A percentile compares a stretch with the other conserved stretches of the same genome.
Conservation (phyloP, 1,139 yeast genomes). For the Eremothecium coryli region DNA sequence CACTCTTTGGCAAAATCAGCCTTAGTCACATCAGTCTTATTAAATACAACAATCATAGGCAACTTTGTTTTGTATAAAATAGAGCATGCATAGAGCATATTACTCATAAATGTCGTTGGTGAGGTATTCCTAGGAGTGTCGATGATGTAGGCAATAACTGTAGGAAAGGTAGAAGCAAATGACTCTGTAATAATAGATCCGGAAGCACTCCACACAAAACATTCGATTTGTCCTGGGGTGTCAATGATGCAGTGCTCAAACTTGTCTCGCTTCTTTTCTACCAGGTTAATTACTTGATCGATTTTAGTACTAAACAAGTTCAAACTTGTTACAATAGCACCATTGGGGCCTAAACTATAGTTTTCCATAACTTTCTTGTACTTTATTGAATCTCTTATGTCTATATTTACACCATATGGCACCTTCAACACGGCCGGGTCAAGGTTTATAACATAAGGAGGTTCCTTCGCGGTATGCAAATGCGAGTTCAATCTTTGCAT, state of each 20-base stretch:
- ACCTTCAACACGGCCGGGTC: conserved; percentile 94
- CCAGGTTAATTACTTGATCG: conserved; percentile 82
- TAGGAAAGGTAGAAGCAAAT: conserved; percentile 91
- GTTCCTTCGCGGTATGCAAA: conserved; percentile 55
- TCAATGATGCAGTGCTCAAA: conserved; percentile 75
- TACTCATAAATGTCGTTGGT: conserved; percentile 95
- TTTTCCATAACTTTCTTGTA: conserved; percentile 93
- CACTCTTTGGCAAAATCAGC: conserved; percentile 88
- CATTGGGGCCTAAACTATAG: conserved; percentile 92
- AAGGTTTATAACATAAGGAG: conserved; percentile 82
- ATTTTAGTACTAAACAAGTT: conserved; percentile 90
- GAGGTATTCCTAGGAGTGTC: conserved; percentile 93
- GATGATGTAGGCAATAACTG: conserved; percentile 88
- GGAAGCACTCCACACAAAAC: conserved; percentile 95
- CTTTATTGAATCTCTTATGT: conserved; percentile 91
- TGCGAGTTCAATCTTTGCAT: conserved; percentile 92
- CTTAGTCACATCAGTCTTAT: conserved; percentile 82
- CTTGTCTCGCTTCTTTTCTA: conserved; percentile 66
- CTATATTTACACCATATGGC: conserved; percentile 91
- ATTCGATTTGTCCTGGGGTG: conserved; percentile 98
- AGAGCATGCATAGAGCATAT: conserved; percentile 97
- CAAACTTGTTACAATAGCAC: conserved; percentile 92
- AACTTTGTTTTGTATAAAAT: conserved; percentile 90
- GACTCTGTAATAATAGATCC: conserved; percentile 96
- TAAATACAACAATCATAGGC: conserved; percentile 95